Base-by-base conservation (phyloP, 805 yeast species). In the Candida tibetensis region DNA sequence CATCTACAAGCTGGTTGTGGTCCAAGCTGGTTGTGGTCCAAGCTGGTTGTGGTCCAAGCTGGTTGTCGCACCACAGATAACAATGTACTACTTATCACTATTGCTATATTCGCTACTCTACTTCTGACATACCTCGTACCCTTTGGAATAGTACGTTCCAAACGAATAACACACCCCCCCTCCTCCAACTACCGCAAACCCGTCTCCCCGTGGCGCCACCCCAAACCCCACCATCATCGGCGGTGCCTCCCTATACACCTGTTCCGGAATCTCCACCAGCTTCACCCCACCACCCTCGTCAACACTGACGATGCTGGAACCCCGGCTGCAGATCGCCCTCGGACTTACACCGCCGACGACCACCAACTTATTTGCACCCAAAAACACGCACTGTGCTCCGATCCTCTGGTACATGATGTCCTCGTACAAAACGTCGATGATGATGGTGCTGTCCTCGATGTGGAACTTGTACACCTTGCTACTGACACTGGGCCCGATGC, bases 111-210 rank as follows among this genome's bases (percentile, higher is more conserved):
- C 51, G 2, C 44, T 38, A 44, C 56, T 66, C 25, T 7, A 21
- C 25, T 10, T 7, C 25, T 21, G n/a, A n/a, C n/a, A 7, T 21
- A 21, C 10, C 25, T 21, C 25, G 10, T 21, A 21, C 9, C 25
- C 25, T 21, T 10, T 10, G 9, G 25, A 21, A 46, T 63, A 66
- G 33, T 50, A 56, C 42, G 68, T 65, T 0, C 95, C 95, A 61
- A 85, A 86, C 1, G 90, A 83, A 47, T 82, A 85, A 53, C 95
- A 85, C 1, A 85, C 87, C 0, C 85, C 90, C 3, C 95, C 95
- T 3, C 95, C 91, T 6, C 81, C 84, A 30, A 77, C 45, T 3
- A 62, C 38, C 9, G 28, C 58, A 31, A 15, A 60, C 4, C 46
- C 45, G 2, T 45, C 32, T 3, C 48, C 32, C 5, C 56, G 26